phyloP scores from a whole-genome alignment of 495 filamentous ascomycete species.

The Aspergillus wentii region DNA sequence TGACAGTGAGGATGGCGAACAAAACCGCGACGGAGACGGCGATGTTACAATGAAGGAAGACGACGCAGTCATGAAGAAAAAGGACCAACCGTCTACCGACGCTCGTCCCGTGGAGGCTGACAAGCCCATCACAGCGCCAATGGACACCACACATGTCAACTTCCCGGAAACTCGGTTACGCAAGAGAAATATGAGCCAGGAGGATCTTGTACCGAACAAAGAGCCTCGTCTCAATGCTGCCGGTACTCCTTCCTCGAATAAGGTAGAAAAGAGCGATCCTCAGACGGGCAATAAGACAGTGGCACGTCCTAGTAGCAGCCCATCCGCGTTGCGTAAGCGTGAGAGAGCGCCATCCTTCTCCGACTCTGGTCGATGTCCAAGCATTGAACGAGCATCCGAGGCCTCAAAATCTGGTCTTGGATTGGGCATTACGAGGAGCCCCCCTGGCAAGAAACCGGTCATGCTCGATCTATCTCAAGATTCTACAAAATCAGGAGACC shows the following conservation, averaged over 20 bases:
- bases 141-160: background rate
- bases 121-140: background rate
- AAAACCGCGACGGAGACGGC: conserved; percentile 1
- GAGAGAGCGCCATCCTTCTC: conserved; percentile 19
- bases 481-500: background rate
- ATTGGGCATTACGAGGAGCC: conserved; percentile 7
- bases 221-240: conserved; percentile 18
- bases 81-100: background rate
- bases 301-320: conserved; percentile 8
- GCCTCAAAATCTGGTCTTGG: conserved; percentile 8
- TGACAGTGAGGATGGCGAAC: background rate
- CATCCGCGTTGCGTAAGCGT: conserved; percentile 8
- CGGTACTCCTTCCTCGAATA: background rate
- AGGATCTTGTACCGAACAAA: conserved; percentile 17
- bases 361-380: conserved; percentile 14
- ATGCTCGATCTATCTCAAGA: background rate
- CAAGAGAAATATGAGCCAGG: conserved; percentile 24
- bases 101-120: too few relatives aligned
- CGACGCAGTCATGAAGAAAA: background rate
- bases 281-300: background rate
- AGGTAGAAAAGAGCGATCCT: background rate
- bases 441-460: background rate
- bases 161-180: conserved; percentile 4
- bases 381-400: conserved; percentile 10
- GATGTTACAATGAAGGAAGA: conserved; percentile 5